Evolutionary conservation across 176 grass and related monocot species (phyloP).

Genomic region (Oryza glaberrima): DNA sequence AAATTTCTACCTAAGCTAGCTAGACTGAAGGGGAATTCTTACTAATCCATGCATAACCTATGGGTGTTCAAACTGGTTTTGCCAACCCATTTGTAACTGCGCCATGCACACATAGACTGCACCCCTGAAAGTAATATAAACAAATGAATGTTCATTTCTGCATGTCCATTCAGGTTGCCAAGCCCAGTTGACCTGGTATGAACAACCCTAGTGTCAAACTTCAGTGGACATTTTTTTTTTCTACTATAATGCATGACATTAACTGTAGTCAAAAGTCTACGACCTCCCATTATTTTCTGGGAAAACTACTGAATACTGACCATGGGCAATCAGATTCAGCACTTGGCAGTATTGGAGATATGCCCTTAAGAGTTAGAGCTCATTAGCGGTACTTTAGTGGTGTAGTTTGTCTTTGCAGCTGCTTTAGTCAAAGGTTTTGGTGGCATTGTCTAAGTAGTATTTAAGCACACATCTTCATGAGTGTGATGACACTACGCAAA

Average conservation of each 20-base stretch:
- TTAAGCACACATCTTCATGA: slow-evolving; percentile 1
- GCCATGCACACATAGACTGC: neutral
- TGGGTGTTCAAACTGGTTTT: neutral
- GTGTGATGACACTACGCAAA: neutral
- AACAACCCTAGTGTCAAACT: neutral
- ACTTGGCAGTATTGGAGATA: neutral
- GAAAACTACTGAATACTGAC: neutral
- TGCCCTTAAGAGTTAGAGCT: neutral
- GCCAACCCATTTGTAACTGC: neutral
- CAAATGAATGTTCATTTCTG: neutral
- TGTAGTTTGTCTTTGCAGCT: neutral
- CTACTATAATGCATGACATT: neutral
- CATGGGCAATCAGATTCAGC: neutral
- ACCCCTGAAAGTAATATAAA: neutral
- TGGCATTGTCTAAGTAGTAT: neutral
- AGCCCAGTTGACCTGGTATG: neutral
- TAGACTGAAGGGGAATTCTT: neutral
- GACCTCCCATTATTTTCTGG: neutral
- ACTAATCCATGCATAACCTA: neutral
- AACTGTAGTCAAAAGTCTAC: neutral
- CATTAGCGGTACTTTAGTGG: neutral
- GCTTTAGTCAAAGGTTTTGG: neutral
- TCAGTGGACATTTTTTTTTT: neutral
- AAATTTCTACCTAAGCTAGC: neutral
- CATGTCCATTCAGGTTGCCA: neutral